A percentile compares a stretch with the other conserved stretches of the same genome.
Evolutionary conservation across 768 basidiomycete species (phyloP).

Genomic region (Cystofilobasidium macerans): DNA sequence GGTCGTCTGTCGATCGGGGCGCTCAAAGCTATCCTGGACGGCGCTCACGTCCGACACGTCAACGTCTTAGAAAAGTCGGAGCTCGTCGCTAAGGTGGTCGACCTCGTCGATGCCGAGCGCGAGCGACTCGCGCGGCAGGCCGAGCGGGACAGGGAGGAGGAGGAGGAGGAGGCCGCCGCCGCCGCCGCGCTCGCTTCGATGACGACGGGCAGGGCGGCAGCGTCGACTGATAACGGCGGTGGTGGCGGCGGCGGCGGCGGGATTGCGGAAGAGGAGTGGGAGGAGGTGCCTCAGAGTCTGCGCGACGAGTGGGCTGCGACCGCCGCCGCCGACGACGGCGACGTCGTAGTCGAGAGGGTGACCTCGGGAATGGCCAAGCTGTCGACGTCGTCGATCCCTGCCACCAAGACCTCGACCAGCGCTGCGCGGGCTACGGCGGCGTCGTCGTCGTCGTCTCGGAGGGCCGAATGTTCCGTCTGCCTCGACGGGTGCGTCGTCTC

Average conservation of each 20-base stretch:
- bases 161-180: background rate
- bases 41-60: slow-evolving; percentile 50
- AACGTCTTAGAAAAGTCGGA: slow-evolving; percentile 45
- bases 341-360: background rate
- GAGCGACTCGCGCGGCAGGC: slow-evolving; percentile 8
- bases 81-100: slow-evolving; percentile 15
- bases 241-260: too few species aligned
- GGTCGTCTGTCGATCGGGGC: slow-evolving; percentile 47
- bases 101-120: slow-evolving; percentile 10
- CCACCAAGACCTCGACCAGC: too few species aligned
- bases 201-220: background rate
- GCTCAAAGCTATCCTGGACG: slow-evolving; percentile 50
- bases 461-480: too few species aligned
- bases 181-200: too few species aligned
- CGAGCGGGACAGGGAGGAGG: slow-evolving; percentile 15
- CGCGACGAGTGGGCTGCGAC: background rate
- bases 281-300: slow-evolving; percentile 12
- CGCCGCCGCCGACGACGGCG: background rate
- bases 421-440: too few species aligned
- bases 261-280: slow-evolving; percentile 19
- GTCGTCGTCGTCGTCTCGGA: too few species aligned
- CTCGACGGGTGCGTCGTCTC: too few species aligned
- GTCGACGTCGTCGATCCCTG: too few species aligned
- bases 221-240: too few species aligned
- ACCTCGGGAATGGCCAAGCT: background rate